phyloP scores from a whole-genome alignment of 2,329 filamentous ascomycete species.

The Pestalotiopsis sp. region DNA sequence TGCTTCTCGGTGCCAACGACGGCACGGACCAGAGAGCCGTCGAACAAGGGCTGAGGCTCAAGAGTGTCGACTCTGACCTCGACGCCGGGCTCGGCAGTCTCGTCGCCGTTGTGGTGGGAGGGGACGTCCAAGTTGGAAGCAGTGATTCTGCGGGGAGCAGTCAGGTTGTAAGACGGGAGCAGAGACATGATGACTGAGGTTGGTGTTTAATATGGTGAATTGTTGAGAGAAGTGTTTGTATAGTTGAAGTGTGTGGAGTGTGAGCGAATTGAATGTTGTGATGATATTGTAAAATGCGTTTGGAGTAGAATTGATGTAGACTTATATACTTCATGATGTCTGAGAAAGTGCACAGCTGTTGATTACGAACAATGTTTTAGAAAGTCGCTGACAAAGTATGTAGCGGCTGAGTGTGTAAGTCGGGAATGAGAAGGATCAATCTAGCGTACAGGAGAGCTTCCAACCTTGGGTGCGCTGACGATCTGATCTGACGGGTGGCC shows the following conservation, averaged over 20 bases:
- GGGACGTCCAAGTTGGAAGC: conserved; percentile 28
- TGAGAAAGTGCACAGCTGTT: too few relatives aligned
- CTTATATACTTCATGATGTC: too few relatives aligned
- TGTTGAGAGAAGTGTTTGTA: not conserved
- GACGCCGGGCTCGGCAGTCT: conserved; percentile 26
- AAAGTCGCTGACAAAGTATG: not conserved
- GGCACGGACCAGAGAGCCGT: conserved; percentile 20
- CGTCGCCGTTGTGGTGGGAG: conserved; percentile 10
- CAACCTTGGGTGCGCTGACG: too few relatives aligned
- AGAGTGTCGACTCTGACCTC: conserved; percentile 28
- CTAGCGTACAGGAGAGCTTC: too few relatives aligned
- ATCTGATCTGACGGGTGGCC: too few relatives aligned
- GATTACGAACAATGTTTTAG: not conserved
- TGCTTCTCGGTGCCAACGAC: conserved; percentile 32
- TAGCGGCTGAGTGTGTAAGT: too few relatives aligned
- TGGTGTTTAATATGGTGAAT: not conserved
- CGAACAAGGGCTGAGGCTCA: conserved; percentile 21
- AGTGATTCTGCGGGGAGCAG: conserved; percentile 27
- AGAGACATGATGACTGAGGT: not conserved
- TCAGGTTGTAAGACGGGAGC: conserved; percentile 9
- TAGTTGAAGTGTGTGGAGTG: not conserved
- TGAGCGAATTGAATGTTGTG: too few relatives aligned
- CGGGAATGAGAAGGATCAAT: too few relatives aligned
- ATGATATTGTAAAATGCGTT: too few relatives aligned
- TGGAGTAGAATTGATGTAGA: too few relatives aligned